Conservation (phyloP, 192 early-diverging fungal genomes). For the Coemansia sp. region DNA sequence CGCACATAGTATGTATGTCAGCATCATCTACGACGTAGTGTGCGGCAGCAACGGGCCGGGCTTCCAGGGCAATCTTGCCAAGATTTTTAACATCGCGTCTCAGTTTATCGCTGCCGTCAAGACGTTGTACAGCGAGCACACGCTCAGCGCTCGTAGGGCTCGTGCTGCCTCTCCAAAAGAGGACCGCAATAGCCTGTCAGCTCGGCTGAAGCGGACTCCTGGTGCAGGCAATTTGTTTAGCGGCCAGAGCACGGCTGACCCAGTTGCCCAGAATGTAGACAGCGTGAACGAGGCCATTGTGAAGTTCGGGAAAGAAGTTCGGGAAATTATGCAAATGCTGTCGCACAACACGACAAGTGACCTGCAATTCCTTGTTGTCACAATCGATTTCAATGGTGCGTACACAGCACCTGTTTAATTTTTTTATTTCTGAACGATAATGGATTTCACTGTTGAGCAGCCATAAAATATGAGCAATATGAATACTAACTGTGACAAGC, state of each 20-base stretch:
- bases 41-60: constrained; percentile 34
- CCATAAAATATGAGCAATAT: too few species aligned
- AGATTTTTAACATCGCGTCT: constrained; percentile 65
- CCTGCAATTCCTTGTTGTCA: constrained; percentile 68
- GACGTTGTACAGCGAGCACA: constrained; percentile 54
- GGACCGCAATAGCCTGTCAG: constrained; percentile 11
- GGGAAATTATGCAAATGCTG: constrained; percentile 56
- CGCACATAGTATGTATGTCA: constrained; percentile 75
- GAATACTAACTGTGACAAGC: too few species aligned
- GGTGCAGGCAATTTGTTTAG: constrained; percentile 21
- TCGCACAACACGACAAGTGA: constrained; percentile 67
- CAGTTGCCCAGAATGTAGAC: constrained; percentile 46
- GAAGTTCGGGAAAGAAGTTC: constrained; percentile 54
- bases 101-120: constrained; percentile 54
- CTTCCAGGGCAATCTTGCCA: constrained; percentile 50
- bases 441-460: too few species aligned
- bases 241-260: constrained; percentile 17
- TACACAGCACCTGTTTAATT: constrained; percentile 32
- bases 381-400: constrained; percentile 80
- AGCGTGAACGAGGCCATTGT: constrained; percentile 36
- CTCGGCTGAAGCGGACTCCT: constrained; percentile 35
- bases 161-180: background rate
- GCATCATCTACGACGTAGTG: constrained; percentile 65
- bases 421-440: too few species aligned
- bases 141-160: constrained; percentile 25